phyloP scores from a whole-genome alignment of 164 flowering plant genomes.

The Tinospora cordifolia region DNA sequence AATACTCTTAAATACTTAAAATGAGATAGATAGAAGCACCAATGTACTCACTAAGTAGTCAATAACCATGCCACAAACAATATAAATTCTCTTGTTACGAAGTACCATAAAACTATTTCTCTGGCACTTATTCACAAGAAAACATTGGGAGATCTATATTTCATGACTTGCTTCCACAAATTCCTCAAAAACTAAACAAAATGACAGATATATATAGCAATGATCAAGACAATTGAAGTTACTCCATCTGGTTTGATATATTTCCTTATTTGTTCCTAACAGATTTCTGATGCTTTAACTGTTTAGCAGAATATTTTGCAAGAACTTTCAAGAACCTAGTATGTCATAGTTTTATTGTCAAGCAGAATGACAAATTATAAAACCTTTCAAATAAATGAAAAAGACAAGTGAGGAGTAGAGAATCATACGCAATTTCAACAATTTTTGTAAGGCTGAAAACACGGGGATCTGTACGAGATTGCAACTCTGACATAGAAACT shows the following conservation, averaged over 20 bases:
- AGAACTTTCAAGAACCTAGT: background rate
- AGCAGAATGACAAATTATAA: background rate
- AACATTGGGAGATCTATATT: background rate
- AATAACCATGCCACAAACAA: too few relatives aligned
- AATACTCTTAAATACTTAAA: too few relatives aligned
- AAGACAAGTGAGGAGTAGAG: background rate
- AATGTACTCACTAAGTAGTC: too few relatives aligned
- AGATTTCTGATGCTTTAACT: background rate
- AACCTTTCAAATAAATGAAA: background rate
- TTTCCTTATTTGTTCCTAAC: background rate
- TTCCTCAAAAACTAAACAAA: background rate
- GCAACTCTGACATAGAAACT: conserved; percentile 89
- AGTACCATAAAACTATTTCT: background rate
- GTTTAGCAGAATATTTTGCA: background rate
- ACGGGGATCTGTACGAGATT: conserved; percentile 97
- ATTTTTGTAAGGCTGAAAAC: conserved; percentile 97
- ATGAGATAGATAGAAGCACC: too few relatives aligned
- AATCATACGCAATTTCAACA: conserved; percentile 93
- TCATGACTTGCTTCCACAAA: too few relatives aligned
- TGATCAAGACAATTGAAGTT: background rate
- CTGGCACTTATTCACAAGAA: background rate
- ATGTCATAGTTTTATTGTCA: background rate
- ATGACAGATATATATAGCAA: background rate
- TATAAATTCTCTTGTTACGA: too few relatives aligned
- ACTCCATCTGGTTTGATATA: background rate